Evolutionary conservation across 495 filamentous ascomycete genomes (phyloP).

Genomic region (Penicillium bialowiezense): DNA sequence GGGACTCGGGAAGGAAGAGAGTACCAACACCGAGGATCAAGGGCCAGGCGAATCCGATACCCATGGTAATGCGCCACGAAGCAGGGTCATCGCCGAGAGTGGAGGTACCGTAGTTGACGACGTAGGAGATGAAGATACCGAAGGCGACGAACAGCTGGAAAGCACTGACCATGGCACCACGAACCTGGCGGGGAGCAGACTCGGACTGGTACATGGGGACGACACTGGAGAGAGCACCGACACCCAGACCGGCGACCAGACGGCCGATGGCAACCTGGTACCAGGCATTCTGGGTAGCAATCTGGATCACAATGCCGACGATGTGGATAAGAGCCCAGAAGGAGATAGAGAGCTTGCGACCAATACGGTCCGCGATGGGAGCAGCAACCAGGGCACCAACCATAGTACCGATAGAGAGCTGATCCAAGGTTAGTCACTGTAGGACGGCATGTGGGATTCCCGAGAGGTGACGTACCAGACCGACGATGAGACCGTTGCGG

Average conservation of each 20-base stretch:
- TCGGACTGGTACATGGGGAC: slow-evolving; percentile 76
- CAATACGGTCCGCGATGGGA: slow-evolving; percentile 52
- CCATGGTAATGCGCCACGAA: slow-evolving; percentile 80
- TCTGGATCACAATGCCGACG: slow-evolving; percentile 68
- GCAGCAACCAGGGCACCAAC: slow-evolving; percentile 64
- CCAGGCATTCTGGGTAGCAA: slow-evolving; percentile 54
- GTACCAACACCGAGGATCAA: slow-evolving; percentile 68
- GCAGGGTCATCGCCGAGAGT: slow-evolving; percentile 44
- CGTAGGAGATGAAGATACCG: slow-evolving; percentile 79
- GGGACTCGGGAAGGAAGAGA: slow-evolving; percentile 70
- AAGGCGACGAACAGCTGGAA: slow-evolving; percentile 89
- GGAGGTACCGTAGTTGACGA: slow-evolving; percentile 77
- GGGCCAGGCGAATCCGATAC: slow-evolving; percentile 73
- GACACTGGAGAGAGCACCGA: slow-evolving; percentile 67
- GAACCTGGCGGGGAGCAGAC: slow-evolving; percentile 61
- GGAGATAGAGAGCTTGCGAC: slow-evolving; percentile 50
- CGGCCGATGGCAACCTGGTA: slow-evolving; percentile 53
- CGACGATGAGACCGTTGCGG: slow-evolving; percentile 56
- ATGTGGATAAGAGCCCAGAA: slow-evolving; percentile 62
- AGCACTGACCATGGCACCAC: slow-evolving; percentile 64
- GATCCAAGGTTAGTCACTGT: neutral
- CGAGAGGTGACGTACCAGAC: slow-evolving; percentile 36
- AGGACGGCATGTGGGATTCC: neutral
- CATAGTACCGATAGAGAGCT: slow-evolving; percentile 65
- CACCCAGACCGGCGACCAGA: slow-evolving; percentile 64